Evolutionary conservation across 352 stramenopile genomes (phyloP).

Genomic region (Phytophthora pinifolia): DNA sequence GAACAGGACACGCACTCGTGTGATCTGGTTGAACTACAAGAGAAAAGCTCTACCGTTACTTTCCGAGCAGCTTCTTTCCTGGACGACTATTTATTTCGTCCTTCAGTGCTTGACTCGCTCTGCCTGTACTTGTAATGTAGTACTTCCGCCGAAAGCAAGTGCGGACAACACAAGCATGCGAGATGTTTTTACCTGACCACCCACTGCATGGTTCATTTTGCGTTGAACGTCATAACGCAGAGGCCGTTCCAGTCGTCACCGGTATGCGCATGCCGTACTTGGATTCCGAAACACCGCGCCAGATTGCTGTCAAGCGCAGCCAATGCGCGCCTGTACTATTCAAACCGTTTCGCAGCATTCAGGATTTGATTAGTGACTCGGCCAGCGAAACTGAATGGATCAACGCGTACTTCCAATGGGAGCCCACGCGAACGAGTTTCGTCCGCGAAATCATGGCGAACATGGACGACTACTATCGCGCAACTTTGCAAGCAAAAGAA

Average conservation of each 20-base stretch:
- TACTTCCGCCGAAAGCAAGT: not conserved
- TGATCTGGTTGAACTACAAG: too few relatives aligned
- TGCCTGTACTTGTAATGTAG: not conserved
- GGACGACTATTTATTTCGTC: slow-evolving; percentile 4
- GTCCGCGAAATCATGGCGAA: too few relatives aligned
- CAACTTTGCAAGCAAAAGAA: too few relatives aligned
- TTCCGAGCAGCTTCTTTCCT: not conserved
- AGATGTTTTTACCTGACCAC: not conserved
- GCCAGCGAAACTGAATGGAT: too few relatives aligned
- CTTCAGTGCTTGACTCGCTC: not conserved
- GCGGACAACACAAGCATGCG: too few relatives aligned
- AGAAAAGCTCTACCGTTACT: not conserved
- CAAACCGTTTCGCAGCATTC: not conserved
- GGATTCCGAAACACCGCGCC: not conserved
- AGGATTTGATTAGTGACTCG: not conserved
- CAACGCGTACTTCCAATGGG: too few relatives aligned
- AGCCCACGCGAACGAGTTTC: too few relatives aligned
- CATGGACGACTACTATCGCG: too few relatives aligned
- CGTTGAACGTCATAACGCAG: not conserved
- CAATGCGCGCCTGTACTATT: not conserved
- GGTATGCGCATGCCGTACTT: not conserved
- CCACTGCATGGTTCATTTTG: not conserved
- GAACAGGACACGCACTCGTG: too few relatives aligned
- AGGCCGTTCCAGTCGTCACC: not conserved
- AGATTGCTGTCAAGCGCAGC: not conserved